Base-by-base conservation (phyloP, 495 filamentous ascomycete species). In the Baudoinia panamericana region DNA sequence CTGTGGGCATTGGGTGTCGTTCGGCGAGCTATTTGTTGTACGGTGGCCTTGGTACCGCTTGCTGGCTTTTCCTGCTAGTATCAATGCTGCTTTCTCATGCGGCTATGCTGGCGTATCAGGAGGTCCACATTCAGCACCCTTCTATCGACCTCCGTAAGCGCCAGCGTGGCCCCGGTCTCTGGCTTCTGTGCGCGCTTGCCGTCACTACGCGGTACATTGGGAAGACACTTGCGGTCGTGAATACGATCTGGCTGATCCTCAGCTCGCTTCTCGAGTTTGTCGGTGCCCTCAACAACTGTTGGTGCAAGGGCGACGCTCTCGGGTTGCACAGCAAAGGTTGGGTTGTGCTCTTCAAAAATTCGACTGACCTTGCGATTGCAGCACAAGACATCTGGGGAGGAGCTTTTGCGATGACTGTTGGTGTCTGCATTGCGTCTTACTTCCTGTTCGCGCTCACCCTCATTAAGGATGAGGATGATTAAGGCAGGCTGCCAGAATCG, bases 261-360 rank as follows among this genome's bases (percentile, higher is more conserved):
- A 46, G 31, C 9, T 44, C 45, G 5, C 32, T 53, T 9, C 29
- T 53, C 6, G 41, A 50, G 11, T 53, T 45, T 29, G 45, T 47
- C 3, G 46, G 46, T 2, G 50, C 40, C 5, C 46, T 41, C 25
- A 41, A 53, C 30, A 30, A 42, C 23, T 50, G 45, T 20, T 53
- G 48, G 32, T 53, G 50, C 41, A 41, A 34, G 22, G 45, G 45
- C 13, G 45, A 53, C 23, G 15, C 40, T 27, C 30, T 27, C 1
- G 35, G 45, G 5, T 30, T 53, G 20, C 45, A 45, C 7, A 36
- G 32, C 1, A 36, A 41, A 2, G 45, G 45, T 1, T 53, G 50
- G 50, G n/a, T 53, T 17, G 50, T 53, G 27, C 39, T 53, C 17
- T 53, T 53, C 32, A 53, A 53, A 36, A 44, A 35, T 26, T 40